Base-by-base conservation (phyloP, 2,329 filamentous ascomycete species). In the Diplodia mutila region DNA sequence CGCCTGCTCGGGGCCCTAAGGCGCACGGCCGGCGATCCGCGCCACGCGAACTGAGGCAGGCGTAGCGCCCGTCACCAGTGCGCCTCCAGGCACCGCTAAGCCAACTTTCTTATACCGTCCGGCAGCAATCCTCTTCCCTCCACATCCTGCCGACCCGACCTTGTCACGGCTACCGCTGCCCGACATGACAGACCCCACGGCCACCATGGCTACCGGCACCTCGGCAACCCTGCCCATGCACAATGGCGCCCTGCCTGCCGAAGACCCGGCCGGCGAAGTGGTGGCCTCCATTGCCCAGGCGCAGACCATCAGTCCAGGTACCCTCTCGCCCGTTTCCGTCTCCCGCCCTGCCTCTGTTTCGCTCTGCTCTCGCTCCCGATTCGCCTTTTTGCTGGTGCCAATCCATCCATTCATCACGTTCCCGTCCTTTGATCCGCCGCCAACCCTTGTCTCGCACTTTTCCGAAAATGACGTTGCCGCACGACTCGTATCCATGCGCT, bases 291-390 rank as follows among this genome's bases (percentile, higher is more conserved):
- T 79, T 12, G 73, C 77, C 11, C 77, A 78, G 69, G 76, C 77
- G 12, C 77, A 80, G 70, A 76, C 77, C 32, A 82, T 82, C 67
- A 81, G 78, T 25, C 78, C 79, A 70, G 78, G 77, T 77, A 72
- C 52, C 61, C 21, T 49, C 14, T 5, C 18, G 18, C 27, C 42
- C 37, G 25, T 54, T 34, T 34, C 39, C 27, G 21, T 59, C 11
- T 51, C 18, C 25, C 12, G n/a, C 34, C 54, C 21, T 11, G 42
- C 7, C 53, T 8, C 34, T 46, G 4, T 25, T 23, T 11, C 21
- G n/a, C 39, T 25, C 54, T 18, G 37, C 9, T 25, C 4, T 32
- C 25, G 1, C 29, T 18, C 21, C 23, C 21, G 11, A 4, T n/a
- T 5, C 23, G 3, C 48, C 42, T 14, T 34, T 54, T 25, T 46